Conservation (phyloP, 176 grass and related monocot species). For the Carex kokanica region DNA sequence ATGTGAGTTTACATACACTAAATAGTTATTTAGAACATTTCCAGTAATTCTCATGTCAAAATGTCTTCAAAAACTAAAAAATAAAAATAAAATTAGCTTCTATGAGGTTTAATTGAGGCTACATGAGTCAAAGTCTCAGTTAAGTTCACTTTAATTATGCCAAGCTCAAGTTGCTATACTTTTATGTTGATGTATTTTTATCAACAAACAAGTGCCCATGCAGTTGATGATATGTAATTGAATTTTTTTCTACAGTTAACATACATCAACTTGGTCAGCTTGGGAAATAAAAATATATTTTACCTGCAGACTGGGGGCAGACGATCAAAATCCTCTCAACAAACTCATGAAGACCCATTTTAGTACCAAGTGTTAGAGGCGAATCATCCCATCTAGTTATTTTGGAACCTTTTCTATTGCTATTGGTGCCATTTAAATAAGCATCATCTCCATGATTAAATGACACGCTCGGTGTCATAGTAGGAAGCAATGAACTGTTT, state of each 20-base stretch:
- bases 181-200: not conserved
- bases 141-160: not conserved
- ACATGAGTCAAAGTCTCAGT: not conserved
- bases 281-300: not conserved
- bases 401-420: not conserved
- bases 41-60: not conserved
- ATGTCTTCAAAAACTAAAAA: not conserved
- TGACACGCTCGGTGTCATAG: not conserved
- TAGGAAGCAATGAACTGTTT: not conserved
- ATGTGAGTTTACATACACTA: not conserved
- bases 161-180: not conserved
- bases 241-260: not conserved
- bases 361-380: slow-evolving; percentile 14
- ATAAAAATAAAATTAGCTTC: not conserved
- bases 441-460: not conserved
- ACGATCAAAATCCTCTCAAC: slow-evolving; percentile 14
- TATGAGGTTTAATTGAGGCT: not conserved
- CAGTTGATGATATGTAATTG: not conserved
- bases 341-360: slow-evolving; percentile 35
- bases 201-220: not conserved
- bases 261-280: not conserved
- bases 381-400: slow-evolving; percentile 23
- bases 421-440: not conserved
- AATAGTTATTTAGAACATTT: not conserved
- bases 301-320: slow-evolving; percentile 7